Base-by-base conservation (phyloP, 176 grass and related monocot species). In the Guadua angustifolia region DNA sequence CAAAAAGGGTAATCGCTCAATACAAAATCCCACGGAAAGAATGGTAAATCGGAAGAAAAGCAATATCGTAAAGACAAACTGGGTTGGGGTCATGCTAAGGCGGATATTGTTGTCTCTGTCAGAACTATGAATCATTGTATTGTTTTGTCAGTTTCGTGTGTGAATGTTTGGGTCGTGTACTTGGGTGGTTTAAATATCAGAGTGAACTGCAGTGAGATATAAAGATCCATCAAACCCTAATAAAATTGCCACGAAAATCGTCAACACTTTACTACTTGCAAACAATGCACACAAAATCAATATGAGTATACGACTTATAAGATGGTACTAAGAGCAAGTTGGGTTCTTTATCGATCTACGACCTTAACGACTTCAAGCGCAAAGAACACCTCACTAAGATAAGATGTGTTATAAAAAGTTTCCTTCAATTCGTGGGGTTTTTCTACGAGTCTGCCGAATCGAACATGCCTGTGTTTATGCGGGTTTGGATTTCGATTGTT, bases 1-100 rank as follows among this genome's bases (percentile, higher is more conserved):
- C 33, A 69, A 63, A 75, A 35, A 63, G 45, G 29, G 32, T n/a
- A 69, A 4, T 69, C 33, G 42, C 17, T 47, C 36, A 36, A 74
- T 65, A 86, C 17, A 64, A 50, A 79, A 46, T 42, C 3, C 51
- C 71, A 81, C 2, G 0, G 5, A 29, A 70, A 77, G 25, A 76
- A 85, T n/a, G 19, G 26, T 17, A 71, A 82, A 82, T 50, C 4
- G 66, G 7, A 60, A 86, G 26, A 67, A 79, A 86, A 79, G 16
- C 16, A 26, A 22, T 8, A 24, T 46, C 22, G 66, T 0, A 29
- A 29, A 29, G 29, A 29, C 7, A 55, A 52, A 5, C 7, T 43
- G 0, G 50, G 13, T 68, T 4, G 26, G 14, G 55, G 44, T 65
- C 55, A 42, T 35, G 53, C 53, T 46, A 78, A 75, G 52, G 15